Conservation (phyloP, 2,329 filamentous ascomycete species). For the Apiospora kogelbergensis region DNA sequence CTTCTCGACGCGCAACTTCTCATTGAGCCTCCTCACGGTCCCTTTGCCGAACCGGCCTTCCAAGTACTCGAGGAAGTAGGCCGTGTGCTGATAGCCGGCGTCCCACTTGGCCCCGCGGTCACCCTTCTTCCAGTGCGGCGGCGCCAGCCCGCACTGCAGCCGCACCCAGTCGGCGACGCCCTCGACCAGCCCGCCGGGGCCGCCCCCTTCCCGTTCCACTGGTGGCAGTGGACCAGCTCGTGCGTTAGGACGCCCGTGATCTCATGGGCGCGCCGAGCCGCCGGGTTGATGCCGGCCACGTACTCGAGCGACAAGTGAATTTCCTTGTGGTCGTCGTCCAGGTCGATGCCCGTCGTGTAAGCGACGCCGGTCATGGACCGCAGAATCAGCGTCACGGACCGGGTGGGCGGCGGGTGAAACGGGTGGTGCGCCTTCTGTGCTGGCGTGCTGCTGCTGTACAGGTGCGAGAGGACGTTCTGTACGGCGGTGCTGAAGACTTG, state of each 20-base stretch:
- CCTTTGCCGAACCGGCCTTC: constrained; percentile 64
- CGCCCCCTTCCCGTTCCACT: constrained; percentile 65
- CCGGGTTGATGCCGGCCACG: constrained; percentile 50
- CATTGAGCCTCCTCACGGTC: constrained; percentile 65
- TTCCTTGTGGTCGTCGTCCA: constrained; percentile 87
- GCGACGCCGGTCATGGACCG: constrained; percentile 81
- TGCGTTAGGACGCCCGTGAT: constrained; percentile 83
- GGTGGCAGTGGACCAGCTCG: constrained; percentile 94
- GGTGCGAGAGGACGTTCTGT: constrained; percentile 64
- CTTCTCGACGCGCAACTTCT: constrained; percentile 58
- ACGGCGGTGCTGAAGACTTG: constrained; percentile 63
- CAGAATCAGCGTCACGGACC: constrained; percentile 82
- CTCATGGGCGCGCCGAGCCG: constrained; percentile 54
- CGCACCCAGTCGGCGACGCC: constrained; percentile 93
- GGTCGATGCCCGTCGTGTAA: constrained; percentile 78
- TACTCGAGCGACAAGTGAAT: constrained; percentile 85
- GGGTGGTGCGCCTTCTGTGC: constrained; percentile 22
- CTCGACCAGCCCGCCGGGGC: constrained; percentile 79
- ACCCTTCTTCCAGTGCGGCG: constrained; percentile 75
- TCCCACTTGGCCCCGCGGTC: constrained; percentile 67
- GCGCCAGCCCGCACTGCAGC: constrained; percentile 67
- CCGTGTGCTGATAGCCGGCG: constrained; percentile 85
- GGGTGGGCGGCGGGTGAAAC: constrained; percentile 58
- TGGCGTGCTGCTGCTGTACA: constrained; percentile 53
- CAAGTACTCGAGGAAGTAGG: constrained; percentile 85